Percentiles rank a stretch among this genome's conserved stretches.
Conservation (phyloP, 176 grass and related monocot genomes). For the Paspalum notatum region DNA sequence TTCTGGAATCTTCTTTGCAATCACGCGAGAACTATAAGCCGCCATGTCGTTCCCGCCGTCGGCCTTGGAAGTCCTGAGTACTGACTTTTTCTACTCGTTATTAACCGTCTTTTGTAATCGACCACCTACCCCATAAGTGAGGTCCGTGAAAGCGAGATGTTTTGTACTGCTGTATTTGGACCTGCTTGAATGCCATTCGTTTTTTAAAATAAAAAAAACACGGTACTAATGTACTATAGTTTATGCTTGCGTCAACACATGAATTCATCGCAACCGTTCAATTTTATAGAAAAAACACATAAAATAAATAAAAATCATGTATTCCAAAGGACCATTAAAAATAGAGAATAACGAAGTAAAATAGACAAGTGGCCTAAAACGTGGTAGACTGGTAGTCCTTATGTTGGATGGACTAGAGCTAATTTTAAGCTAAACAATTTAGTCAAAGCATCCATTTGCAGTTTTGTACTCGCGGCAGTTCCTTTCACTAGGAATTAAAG, state of each 20-base stretch:
- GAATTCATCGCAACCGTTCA: too few species aligned
- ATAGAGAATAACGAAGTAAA: too few species aligned
- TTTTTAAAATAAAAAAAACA: not conserved
- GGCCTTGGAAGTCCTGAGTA: not conserved
- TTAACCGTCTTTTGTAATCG: constrained; percentile 8
- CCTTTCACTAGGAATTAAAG: not conserved
- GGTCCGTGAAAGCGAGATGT: not conserved
- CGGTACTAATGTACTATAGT: not conserved
- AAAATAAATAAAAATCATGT: too few species aligned
- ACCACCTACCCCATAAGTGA: not conserved
- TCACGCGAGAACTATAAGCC: not conserved
- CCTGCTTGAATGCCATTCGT: not conserved
- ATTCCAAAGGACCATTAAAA: too few species aligned
- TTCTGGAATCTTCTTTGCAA: not conserved
- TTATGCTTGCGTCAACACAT: too few species aligned
- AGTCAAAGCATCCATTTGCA: not conserved
- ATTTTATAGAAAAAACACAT: too few species aligned
- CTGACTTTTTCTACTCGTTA: not conserved
- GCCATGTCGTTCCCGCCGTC: not conserved
- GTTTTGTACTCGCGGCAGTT: not conserved
- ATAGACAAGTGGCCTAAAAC: too few species aligned
- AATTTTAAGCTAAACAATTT: too few species aligned
- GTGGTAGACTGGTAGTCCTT: too few species aligned
- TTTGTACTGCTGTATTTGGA: not conserved
- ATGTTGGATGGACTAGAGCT: too few species aligned